These are phyloP conservation scores for Blumeria graminis DNA, from an alignment of 2,329 filamentous ascomycete species.

Conservation along the genomic window DNA sequence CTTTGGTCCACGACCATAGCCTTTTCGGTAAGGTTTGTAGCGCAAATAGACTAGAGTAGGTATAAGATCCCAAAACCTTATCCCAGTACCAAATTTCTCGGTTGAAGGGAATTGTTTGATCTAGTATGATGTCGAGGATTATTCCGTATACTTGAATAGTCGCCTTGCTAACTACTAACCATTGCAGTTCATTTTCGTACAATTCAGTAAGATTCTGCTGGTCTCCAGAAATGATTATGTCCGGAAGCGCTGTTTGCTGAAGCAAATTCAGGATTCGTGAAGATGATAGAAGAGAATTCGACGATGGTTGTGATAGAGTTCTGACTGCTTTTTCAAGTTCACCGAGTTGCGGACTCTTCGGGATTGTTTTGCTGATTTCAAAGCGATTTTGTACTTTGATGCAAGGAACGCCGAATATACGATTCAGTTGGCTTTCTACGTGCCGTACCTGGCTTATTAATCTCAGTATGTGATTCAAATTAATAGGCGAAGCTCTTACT, in stretches of 20 bases:
- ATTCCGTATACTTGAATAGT: conserved; percentile 76
- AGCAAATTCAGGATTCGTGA: conserved; percentile 37
- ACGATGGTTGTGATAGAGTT: conserved; percentile 43
- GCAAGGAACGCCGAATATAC: conserved; percentile 26
- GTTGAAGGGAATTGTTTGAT: conserved; percentile 60
- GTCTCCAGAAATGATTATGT: conserved; percentile 13
- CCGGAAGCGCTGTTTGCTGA: conserved; percentile 32
- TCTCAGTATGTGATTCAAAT: conserved; percentile 1
- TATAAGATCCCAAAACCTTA: conserved; percentile 55
- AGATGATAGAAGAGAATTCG: conserved; percentile 35
- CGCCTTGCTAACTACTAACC: conserved; percentile 77
- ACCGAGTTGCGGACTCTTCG: conserved; percentile 27
- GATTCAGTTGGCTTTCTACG: conserved; percentile 40
- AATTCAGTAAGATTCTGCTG: conserved; percentile 17
- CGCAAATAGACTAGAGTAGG: conserved; percentile 59
- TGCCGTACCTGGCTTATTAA: conserved; percentile 27
- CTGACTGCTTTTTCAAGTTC: conserved; percentile 45
- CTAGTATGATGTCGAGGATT: conserved; percentile 50
- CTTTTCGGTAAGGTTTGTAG: conserved; percentile 63
- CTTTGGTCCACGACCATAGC: conserved; percentile 45
- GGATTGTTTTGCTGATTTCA: conserved; percentile 10
- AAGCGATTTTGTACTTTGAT: conserved; percentile 19
- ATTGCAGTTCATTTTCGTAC: conserved; percentile 62
- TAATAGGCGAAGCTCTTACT: conserved; percentile 15
- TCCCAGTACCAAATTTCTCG: conserved; percentile 95